Evolutionary conservation across 768 basidiomycete species (phyloP), one percentile per base, ranked within the genome.

Genomic region (Termitomyces sp.): DNA sequence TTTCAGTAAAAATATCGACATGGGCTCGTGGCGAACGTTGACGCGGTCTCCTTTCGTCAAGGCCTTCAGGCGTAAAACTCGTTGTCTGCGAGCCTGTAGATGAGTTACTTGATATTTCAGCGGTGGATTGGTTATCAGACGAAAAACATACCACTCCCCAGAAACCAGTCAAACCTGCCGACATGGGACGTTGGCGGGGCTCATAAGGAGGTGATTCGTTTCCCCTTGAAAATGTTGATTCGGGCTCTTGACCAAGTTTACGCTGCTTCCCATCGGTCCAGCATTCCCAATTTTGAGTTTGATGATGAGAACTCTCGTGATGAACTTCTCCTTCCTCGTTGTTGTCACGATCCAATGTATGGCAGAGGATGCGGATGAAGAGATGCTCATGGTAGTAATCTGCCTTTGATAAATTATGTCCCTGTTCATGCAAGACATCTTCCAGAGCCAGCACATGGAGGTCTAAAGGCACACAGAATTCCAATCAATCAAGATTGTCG

Each of bases 1-100:
- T 57, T 83, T 76, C 61, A 84, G 76, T 7, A 90, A 74, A 72
- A 88, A 88, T 57, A 90, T 79, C 64, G 77, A 87, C 73, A 90
- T 76, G 3, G 88, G 84, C 34, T 73, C 64, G 44, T 66, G 75
- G 22, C 36, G 72, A 41, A 86, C 74, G 56, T 80, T 77, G 22
- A 90, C 82, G 53, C 85, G n/a, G 77, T 85, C 82, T 13, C 80
- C 84, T n/a, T 60, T 73, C 61, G 78, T 73, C 49, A 75, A 56
- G 2, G 65, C 65, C 46, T 65, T 58, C 20, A 76, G 67, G 42
- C 67, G 60, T n/a, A 59, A 42, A 0, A 67, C 55, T 37, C 67
- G 65, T 48, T 65, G 58, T 49, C 67, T 58, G 52, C 64, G 66
- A 1, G 62, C 37, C 18, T 37, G 37, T 18, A 37, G 37, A 16